Conservation (phyloP, 2,329 filamentous ascomycete genomes). For the Massarina eburnea region DNA sequence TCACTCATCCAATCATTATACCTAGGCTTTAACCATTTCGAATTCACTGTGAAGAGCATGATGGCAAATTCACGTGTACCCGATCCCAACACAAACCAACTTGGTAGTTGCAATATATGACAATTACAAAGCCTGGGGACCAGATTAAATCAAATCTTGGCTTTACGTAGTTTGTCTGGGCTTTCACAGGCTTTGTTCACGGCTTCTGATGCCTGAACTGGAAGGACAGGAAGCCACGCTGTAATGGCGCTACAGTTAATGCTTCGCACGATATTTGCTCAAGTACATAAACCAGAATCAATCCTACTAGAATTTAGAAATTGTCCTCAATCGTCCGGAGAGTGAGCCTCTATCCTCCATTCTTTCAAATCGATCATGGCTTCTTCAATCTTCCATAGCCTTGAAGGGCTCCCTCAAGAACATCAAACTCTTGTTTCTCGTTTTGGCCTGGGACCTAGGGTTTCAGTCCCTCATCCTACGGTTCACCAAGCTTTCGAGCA, state of each 20-base stretch:
- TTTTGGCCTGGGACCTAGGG: slow-evolving; percentile 25
- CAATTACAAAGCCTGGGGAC: slow-evolving; percentile 2
- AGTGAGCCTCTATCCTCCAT: neutral
- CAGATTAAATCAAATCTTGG: slow-evolving; percentile 4
- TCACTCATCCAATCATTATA: slow-evolving; percentile 8
- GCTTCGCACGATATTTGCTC: neutral
- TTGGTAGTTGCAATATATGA: slow-evolving; percentile 13
- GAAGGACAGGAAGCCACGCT: slow-evolving; percentile 6
- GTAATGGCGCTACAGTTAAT: slow-evolving; percentile 5
- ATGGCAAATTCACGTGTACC: slow-evolving; percentile 5
- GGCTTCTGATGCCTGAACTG: slow-evolving; percentile 5
- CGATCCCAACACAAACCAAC: neutral
- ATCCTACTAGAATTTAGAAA: neutral
- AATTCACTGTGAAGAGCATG: slow-evolving; percentile 9
- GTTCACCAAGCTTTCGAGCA: slow-evolving; percentile 32
- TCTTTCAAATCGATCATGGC: slow-evolving; percentile 12
- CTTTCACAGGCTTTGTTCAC: slow-evolving; percentile 7
- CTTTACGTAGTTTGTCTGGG: neutral
- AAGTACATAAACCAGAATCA: slow-evolving; percentile 11
- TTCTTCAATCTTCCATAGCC: slow-evolving; percentile 11
- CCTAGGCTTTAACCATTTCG: neutral
- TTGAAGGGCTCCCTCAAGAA: slow-evolving; percentile 18
- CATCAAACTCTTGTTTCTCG: slow-evolving; percentile 23
- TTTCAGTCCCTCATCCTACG: slow-evolving; percentile 17
- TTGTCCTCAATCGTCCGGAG: neutral